These are phyloP conservation scores for Phylloporus sp. DNA, from an alignment of 768 basidiomycete species.

Conservation along the genomic window DNA sequence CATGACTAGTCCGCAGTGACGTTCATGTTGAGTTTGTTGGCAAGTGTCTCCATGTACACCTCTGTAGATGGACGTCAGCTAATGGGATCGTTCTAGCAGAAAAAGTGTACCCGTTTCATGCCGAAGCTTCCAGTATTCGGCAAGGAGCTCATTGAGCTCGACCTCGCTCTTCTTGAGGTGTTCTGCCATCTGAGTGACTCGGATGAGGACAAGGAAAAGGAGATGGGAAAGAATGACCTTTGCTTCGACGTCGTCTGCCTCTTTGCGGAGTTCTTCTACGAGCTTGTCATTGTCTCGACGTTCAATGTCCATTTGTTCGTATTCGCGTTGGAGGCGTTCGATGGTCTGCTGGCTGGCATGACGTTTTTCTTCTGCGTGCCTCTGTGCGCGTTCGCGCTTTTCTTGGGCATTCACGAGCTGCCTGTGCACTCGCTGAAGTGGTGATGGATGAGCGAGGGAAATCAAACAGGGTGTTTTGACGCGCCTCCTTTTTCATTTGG, in stretches of 20 bases:
- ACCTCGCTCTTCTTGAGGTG: constrained; percentile 68
- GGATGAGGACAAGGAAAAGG: not conserved
- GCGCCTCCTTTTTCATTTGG: constrained; percentile 61
- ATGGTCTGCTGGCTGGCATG: constrained; percentile 67
- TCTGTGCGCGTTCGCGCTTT: constrained; percentile 74
- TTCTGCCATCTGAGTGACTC: constrained; percentile 58
- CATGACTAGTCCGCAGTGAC: constrained; percentile 28
- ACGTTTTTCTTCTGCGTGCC: constrained; percentile 77
- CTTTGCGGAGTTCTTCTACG: constrained; percentile 67
- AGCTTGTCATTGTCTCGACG: constrained; percentile 74
- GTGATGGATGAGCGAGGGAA: not conserved
- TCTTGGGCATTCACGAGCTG: constrained; percentile 79
- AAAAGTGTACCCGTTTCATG: constrained; percentile 59
- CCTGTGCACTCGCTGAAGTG: constrained; percentile 64
- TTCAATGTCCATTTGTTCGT: constrained; percentile 71
- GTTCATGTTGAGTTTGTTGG: constrained; percentile 70
- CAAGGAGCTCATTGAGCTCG: constrained; percentile 75
- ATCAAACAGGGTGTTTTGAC: constrained; percentile 6
- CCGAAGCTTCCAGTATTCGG: constrained; percentile 78
- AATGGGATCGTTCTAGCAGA: not conserved
- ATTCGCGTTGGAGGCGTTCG: constrained; percentile 71
- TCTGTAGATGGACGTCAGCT: constrained; percentile 38
- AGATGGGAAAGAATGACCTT: constrained; percentile 40
- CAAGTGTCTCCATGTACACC: constrained; percentile 82
- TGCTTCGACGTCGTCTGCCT: constrained; percentile 62